Evolutionary conservation across 2,329 filamentous ascomycete genomes (phyloP), one percentile per base, ranked within the genome.

Genomic region (Ophiocordyceps polyrhachis-furcata): DNA sequence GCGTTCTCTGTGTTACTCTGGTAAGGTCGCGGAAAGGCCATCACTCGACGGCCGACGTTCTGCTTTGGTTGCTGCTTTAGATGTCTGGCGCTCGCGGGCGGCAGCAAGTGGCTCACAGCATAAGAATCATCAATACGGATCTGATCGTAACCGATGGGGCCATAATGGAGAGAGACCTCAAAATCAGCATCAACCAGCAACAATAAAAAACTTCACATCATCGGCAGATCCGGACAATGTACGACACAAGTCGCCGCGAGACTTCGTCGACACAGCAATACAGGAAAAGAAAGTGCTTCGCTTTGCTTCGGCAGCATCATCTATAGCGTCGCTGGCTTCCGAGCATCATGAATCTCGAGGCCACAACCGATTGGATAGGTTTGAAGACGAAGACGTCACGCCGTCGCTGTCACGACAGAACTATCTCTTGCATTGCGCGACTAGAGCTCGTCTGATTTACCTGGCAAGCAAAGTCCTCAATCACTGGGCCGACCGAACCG

Each of bases 401-500:
- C 21, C 31, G 35, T 28, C 28, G 6, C 14, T 44, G 23, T 20
- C 40, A n/a, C 47, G 51, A 19, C 49, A 56, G 15, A 47, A 51
- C 19, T 48, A 45, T 19, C 45, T 57, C n/a, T 43, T 62, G 55
- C 65, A 62, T 43, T 71, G 76, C 41, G 81, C 81, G 28, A 67
- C 64, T 1, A 71, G 73, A 51, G 79, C 79, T 41, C 73, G 81
- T 47, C 70, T 82, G 54, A 61, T 82, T 12, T 81, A 76, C 51
- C 65, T 85, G 7, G 62, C 60, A 12, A 62, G 56, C 49, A 63
- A 56, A 49, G 53, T 56, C 17, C 62, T 58, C 47, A 63, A 58
- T 46, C 60, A 61, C 50, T 93, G 85, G 85, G 72, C 73, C 12
- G 70, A 73, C 45, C 67, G 71, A 43, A 71, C 82, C 12, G 70